These are phyloP conservation scores for Colletotrichum theobromicola DNA, from an alignment of 2,329 filamentous ascomycete species.

Conservation along the genomic window DNA sequence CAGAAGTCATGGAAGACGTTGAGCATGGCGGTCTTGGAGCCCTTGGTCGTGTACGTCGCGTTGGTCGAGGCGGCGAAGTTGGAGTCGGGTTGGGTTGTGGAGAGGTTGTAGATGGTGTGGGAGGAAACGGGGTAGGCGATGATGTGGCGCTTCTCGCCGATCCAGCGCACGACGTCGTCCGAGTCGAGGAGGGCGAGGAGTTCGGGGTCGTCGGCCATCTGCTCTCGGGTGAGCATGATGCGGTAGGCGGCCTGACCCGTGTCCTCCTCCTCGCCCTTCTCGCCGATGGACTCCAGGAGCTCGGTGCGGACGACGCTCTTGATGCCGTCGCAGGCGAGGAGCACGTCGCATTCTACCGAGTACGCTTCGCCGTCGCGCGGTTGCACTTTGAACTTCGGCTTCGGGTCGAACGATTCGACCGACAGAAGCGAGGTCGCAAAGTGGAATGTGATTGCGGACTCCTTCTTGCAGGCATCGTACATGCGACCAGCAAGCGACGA, in stretches of 20 bases:
- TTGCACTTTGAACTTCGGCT: conserved; percentile 63
- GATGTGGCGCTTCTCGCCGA: conserved; percentile 76
- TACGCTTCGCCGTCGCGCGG: conserved; percentile 61
- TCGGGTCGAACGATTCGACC: conserved; percentile 64
- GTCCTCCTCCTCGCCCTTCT: conserved; percentile 63
- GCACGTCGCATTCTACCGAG: conserved; percentile 56
- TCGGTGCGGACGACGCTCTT: conserved; percentile 56
- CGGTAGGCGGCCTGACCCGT: conserved; percentile 81
- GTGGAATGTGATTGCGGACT: conserved; percentile 70
- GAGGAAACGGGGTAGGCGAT: conserved; percentile 77
- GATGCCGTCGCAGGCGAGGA: conserved; percentile 62
- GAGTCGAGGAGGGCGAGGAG: conserved; percentile 70
- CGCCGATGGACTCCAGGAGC: conserved; percentile 59
- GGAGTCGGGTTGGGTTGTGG: conserved; percentile 64
- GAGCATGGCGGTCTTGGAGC: conserved; percentile 65
- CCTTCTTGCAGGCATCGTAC: conserved; percentile 71
- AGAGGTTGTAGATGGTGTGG: conserved; percentile 70
- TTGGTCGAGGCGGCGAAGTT: conserved; percentile 64
- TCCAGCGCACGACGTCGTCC: conserved; percentile 75
- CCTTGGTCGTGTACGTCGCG: conserved; percentile 67
- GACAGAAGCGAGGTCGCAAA: conserved; percentile 63
- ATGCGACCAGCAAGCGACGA: conserved; percentile 72
- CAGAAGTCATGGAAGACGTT: conserved; percentile 68
- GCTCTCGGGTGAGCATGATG: conserved; percentile 73
- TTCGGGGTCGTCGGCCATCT: conserved; percentile 72